These are phyloP conservation scores for Russula foetens DNA, from an alignment of 768 basidiomycete genomes.

Conservation along the genomic window DNA sequence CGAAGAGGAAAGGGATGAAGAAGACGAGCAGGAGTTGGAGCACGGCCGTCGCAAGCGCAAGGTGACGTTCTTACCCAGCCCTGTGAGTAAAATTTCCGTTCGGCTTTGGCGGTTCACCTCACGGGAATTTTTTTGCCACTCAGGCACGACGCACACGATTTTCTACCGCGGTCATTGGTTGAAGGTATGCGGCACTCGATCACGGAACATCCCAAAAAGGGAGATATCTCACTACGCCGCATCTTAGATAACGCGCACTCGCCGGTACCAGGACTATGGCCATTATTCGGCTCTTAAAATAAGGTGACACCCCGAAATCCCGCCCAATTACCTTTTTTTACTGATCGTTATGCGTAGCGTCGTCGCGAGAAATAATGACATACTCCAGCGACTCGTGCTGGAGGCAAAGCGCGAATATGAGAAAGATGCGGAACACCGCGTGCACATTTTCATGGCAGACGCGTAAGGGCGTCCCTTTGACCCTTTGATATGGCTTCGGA, in stretches of 20 bases:
- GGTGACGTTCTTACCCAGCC: slow-evolving; percentile 77
- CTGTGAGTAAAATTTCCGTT: slow-evolving; percentile 41
- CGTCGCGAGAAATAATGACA: slow-evolving; percentile 81
- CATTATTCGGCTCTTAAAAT: slow-evolving; percentile 73
- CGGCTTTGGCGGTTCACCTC: slow-evolving; percentile 6
- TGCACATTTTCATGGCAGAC: slow-evolving; percentile 85
- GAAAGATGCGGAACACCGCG: slow-evolving; percentile 84
- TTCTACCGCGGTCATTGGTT: slow-evolving; percentile 89
- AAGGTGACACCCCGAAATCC: slow-evolving; percentile 41
- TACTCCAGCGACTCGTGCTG: slow-evolving; percentile 80
- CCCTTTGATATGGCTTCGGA: slow-evolving; percentile 4
- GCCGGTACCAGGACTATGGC: slow-evolving; percentile 67
- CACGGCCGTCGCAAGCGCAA: slow-evolving; percentile 69
- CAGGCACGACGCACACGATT: slow-evolving; percentile 83
- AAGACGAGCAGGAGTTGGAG: slow-evolving; percentile 51
- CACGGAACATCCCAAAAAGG: slow-evolving; percentile 14
- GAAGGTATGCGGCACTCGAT: slow-evolving; percentile 43
- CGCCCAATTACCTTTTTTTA: slow-evolving; percentile 19
- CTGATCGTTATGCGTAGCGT: slow-evolving; percentile 44
- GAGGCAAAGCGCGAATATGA: slow-evolving; percentile 86
- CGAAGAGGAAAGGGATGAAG: slow-evolving; percentile 54
- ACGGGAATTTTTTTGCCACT: neutral
- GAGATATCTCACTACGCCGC: neutral
- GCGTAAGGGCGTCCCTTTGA: slow-evolving; percentile 46
- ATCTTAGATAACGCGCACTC: slow-evolving; percentile 30